Evolutionary conservation across 768 basidiomycete genomes (phyloP).

Genomic region (Mycena haematopus): DNA sequence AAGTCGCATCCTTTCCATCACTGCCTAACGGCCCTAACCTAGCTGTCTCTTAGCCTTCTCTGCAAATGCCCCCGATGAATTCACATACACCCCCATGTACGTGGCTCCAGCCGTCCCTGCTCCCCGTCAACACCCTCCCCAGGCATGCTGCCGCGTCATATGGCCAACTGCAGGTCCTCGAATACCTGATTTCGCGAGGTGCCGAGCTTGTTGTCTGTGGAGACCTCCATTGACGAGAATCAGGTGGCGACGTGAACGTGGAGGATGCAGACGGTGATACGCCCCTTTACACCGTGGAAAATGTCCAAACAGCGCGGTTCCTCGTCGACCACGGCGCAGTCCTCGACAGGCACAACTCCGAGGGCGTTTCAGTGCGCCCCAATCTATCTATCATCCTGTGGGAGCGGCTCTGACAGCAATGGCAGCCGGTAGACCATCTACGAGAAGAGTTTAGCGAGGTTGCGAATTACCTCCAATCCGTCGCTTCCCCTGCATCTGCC

Average conservation of each 20-base stretch:
- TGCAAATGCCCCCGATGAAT: slow-evolving; percentile 72
- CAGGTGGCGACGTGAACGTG: slow-evolving; percentile 88
- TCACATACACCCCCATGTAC: slow-evolving; percentile 86
- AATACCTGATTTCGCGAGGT: slow-evolving; percentile 82
- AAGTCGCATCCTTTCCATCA: slow-evolving; percentile 41
- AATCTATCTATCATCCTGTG: slow-evolving; percentile 3
- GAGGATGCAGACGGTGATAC: slow-evolving; percentile 90
- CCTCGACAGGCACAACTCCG: slow-evolving; percentile 64
- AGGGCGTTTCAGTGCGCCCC: slow-evolving; percentile 75
- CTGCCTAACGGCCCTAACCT: slow-evolving; percentile 43
- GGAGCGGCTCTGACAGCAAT: slow-evolving; percentile 22
- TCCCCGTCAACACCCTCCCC: slow-evolving; percentile 23
- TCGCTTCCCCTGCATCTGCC: slow-evolving; percentile 33
- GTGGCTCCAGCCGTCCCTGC: slow-evolving; percentile 31
- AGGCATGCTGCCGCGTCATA: slow-evolving; percentile 97
- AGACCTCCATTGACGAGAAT: slow-evolving; percentile 18
- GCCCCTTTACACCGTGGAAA: slow-evolving; percentile 89
- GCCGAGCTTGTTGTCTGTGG: slow-evolving; percentile 24
- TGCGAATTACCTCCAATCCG: slow-evolving; percentile 62
- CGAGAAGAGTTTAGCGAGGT: slow-evolving; percentile 75
- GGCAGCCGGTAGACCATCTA: slow-evolving; percentile 73
- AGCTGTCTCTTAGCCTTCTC: slow-evolving; percentile 53
- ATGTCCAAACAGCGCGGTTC: slow-evolving; percentile 75
- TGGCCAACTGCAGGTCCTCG: slow-evolving; percentile 75
- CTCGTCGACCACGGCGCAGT: slow-evolving; percentile 82